These are phyloP conservation scores for Paraglomus occultum DNA, from an alignment of 192 early-diverging fungal species.

Conservation along the genomic window DNA sequence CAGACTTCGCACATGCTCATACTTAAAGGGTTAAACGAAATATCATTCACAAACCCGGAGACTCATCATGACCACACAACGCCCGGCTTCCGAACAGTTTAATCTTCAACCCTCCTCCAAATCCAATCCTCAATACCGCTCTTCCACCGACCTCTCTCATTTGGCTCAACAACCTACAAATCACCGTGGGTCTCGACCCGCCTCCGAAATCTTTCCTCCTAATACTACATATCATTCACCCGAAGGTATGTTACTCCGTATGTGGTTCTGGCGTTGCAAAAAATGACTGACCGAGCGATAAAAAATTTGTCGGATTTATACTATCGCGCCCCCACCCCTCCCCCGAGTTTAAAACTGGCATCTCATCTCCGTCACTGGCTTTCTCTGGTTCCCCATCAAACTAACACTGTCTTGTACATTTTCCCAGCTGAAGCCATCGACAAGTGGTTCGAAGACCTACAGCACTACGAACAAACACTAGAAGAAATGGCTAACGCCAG, in stretches of 20 bases:
- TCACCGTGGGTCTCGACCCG: constrained; percentile 17
- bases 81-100: constrained; percentile 27
- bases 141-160: constrained; percentile 24
- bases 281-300: background rate
- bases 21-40: too few relatives aligned
- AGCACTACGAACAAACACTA: constrained; percentile 87
- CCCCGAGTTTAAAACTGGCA: too few relatives aligned
- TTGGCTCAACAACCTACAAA: constrained; percentile 20
- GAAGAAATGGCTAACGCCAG: constrained; percentile 85
- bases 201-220: constrained; percentile 29
- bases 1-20: too few relatives aligned
- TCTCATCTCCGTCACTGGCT: background rate
- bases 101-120: constrained; percentile 21
- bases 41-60: too few relatives aligned
- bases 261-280: background rate
- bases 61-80: constrained; percentile 30
- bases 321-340: too few relatives aligned
- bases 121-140: constrained; percentile 26
- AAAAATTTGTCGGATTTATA: background rate
- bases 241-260: constrained; percentile 20
- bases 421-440: constrained; percentile 71
- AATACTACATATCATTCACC: constrained; percentile 30
- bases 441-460: constrained; percentile 88
- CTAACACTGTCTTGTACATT: background rate
- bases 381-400: background rate